Base-by-base conservation (phyloP, 306 rosid species). In the Pueraria montana region DNA sequence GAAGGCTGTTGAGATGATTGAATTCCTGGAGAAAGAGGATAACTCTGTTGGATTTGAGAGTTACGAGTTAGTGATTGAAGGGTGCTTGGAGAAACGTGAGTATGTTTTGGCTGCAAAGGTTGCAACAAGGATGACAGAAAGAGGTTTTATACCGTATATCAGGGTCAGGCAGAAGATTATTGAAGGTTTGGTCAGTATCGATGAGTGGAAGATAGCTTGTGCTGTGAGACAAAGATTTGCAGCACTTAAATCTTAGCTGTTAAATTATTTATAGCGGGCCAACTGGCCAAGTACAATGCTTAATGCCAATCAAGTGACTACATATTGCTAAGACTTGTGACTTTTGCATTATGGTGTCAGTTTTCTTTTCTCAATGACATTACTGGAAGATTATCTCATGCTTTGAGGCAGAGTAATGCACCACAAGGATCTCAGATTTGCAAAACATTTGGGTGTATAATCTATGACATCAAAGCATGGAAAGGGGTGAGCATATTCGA, bases 21-120 rank as follows among this genome's bases (percentile, higher is more conserved):
- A 83, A 50, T 85, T 93, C 72, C 77, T 95, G 83, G 94, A 90
- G 85, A 86, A 52, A 84, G 87, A 88, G 86, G 87, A 82, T 50
- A 68, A 34, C n/a, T 46, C 58, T 78, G 80, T 93, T 17, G 97
- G 91, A 67, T 95, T 93, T 76, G 95, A 91, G 89, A 82, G 90
- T 89, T 89, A 95, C 27, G 97, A 95, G 84, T n/a, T 82, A 69
- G 91, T 91, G 80, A 68, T 93, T 77, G 87, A 95, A 74, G 97
- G 95, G 58, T 93, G 97, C 83, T 74, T 93, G 84, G 99, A 92
- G 90, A 84, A 65, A 67, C 79, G 42, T 0, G 96, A 95, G 84
- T 91, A 88, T 81, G 85, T 91, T 89, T 88, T 93, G 81, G 96
- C 97, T 0, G 98, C 91, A 84, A 93, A 93, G 88, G 91, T 87